These are phyloP conservation scores for Neocallimastix lanati DNA, from an alignment of 192 early-diverging fungal genomes.

Conservation along the genomic window DNA sequence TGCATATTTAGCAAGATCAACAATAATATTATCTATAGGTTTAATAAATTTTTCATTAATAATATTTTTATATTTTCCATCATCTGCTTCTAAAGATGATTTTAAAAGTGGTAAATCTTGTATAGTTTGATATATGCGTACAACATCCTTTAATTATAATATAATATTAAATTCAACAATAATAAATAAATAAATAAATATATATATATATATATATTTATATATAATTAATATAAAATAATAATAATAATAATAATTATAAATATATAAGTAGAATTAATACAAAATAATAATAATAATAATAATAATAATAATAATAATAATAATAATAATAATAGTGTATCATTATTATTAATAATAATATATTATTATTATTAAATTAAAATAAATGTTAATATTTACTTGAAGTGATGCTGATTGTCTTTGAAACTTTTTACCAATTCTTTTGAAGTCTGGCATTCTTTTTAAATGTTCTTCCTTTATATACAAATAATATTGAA, in stretches of 20 bases:
- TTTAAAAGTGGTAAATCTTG: conserved; percentile 45
- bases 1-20: conserved; percentile 44
- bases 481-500: conserved; percentile 1
- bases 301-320: too few relatives aligned
- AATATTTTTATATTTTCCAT: conserved; percentile 7
- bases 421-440: conserved; percentile 67
- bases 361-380: too few relatives aligned
- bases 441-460: conserved; percentile 76
- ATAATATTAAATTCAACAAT: too few relatives aligned
- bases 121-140: conserved; percentile 75
- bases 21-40: conserved; percentile 12
- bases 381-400: background rate
- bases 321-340: too few relatives aligned
- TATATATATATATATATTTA: too few relatives aligned
- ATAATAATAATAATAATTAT: too few relatives aligned
- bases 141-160: conserved; percentile 75
- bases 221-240: conserved; percentile 1
- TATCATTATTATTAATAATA: too few relatives aligned
- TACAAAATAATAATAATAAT: too few relatives aligned
- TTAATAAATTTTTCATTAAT: background rate
- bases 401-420: conserved; percentile 54
- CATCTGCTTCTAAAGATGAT: conserved; percentile 28
- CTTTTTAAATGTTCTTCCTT: conserved; percentile 57
- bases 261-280: too few relatives aligned
- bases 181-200: too few relatives aligned